phyloP scores from a whole-genome alignment of 2,329 filamentous ascomycete genomes.

The Cordyceps cicadae region DNA sequence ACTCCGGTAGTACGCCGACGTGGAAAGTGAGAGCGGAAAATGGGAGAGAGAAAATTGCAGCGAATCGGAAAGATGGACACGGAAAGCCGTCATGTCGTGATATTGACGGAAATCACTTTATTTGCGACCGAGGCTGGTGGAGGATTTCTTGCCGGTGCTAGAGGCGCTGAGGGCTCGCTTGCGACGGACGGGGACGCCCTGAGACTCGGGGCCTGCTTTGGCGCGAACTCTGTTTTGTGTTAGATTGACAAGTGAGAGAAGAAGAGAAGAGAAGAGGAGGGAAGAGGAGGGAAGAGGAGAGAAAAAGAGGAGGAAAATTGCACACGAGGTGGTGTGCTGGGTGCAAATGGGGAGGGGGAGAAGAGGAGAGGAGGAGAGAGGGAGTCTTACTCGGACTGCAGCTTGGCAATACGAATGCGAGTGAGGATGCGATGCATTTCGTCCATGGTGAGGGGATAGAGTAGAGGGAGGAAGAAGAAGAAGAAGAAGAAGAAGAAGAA shows the following conservation, averaged over 20 bases:
- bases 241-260: not conserved
- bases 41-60: not conserved
- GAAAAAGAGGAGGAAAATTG: not conserved
- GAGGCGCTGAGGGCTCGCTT: slow-evolving; percentile 9
- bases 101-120: not conserved
- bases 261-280: not conserved
- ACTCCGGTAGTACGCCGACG: not conserved
- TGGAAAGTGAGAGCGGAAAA: not conserved
- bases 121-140: not conserved
- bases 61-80: not conserved
- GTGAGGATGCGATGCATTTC: slow-evolving; percentile 35
- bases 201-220: not conserved
- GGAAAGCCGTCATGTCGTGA: not conserved
- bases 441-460: slow-evolving; percentile 24
- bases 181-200: slow-evolving; percentile 8
- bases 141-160: slow-evolving; percentile 6
- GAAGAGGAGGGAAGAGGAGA: not conserved
- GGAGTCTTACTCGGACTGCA: slow-evolving; percentile 38
- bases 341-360: not conserved
- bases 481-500: not conserved
- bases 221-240: slow-evolving; percentile 6
- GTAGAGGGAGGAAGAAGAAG: not conserved
- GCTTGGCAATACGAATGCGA: slow-evolving; percentile 39
- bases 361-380: not conserved
- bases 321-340: not conserved